Evolutionary conservation across 2,329 filamentous ascomycete genomes (phyloP).

Genomic region (Neocatenulostroma microsporum): DNA sequence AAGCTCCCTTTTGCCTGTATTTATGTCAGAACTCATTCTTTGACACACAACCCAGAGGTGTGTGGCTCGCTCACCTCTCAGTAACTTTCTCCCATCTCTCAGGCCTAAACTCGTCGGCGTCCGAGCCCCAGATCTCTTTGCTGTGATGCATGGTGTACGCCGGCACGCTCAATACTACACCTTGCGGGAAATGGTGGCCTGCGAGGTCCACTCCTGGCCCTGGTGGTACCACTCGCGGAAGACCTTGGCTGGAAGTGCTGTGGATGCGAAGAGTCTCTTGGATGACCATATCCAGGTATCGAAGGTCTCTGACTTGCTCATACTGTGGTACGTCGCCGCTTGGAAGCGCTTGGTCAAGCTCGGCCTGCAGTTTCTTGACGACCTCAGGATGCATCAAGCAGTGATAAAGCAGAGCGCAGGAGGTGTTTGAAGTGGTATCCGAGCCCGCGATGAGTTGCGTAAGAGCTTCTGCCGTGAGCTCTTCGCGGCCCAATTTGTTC

Average conservation of each 20-base stretch:
- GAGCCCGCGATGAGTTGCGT: slow-evolving; percentile 79
- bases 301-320: slow-evolving; percentile 64
- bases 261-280: slow-evolving; percentile 81
- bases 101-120: slow-evolving; percentile 34
- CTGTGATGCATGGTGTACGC: slow-evolving; percentile 37
- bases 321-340: slow-evolving; percentile 57
- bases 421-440: slow-evolving; percentile 71
- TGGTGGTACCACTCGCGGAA: slow-evolving; percentile 65
- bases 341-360: slow-evolving; percentile 65
- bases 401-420: slow-evolving; percentile 77
- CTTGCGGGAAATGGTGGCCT: slow-evolving; percentile 59
- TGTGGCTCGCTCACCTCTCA: slow-evolving; percentile 17
- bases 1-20: slow-evolving; percentile 29
- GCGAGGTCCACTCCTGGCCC: slow-evolving; percentile 57
- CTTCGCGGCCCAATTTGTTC: slow-evolving; percentile 63
- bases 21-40: background rate
- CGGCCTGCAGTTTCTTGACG: slow-evolving; percentile 61
- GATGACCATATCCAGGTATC: slow-evolving; percentile 68
- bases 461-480: slow-evolving; percentile 79
- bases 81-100: slow-evolving; percentile 36
- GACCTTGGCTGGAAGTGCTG: slow-evolving; percentile 75
- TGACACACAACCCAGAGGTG: background rate
- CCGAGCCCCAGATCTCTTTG: slow-evolving; percentile 34
- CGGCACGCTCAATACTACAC: slow-evolving; percentile 33
- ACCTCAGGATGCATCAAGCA: slow-evolving; percentile 62